Evolutionary conservation across 441 rosid species (phyloP), one percentile per base, ranked within the genome.

Genomic region (Bruguiera hainesii): DNA sequence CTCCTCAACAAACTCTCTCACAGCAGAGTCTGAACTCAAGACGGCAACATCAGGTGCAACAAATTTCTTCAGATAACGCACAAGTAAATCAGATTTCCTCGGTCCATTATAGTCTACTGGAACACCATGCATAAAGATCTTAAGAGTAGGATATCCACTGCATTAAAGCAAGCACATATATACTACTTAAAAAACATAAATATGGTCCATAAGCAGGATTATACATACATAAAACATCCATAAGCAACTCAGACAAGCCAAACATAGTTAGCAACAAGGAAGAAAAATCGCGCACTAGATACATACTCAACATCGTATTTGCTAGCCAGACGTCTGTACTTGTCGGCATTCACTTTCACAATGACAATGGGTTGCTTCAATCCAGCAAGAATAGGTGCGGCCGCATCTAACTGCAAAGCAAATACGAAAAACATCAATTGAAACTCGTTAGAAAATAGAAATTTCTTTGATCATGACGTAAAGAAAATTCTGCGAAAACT

Each of bases 81-180:
- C 90, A 26, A 93, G 96, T 60, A 84, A 76, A 35, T 87, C 96
- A 6, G 98, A 84, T 81, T 91, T 84, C 73, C 98, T 87, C 0
- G 98, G 96, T 57, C 97, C 97, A 56, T 87, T 68, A 66, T 94
- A 91, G 48, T 89, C 97, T 56, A 80, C 81, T 26, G 93, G 85
- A 63, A 88, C 85, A 21, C 98, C 97, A 71, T 91, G 93, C 70
- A 77, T 81, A 79, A 85, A 91, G 55, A 94, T 78, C 82, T 83
- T 89, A 68, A 94, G 92, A 15, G 85, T 86, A 6, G 98, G 97
- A 61, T 72, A 94, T 48, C 85, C 98, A 72, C 97, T 94, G 78
- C 76, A 80, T 37, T 61, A 63, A 68, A 50, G 67, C 20, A 35
- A 51, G 23, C 33, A 19, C 25, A 55, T 21, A 20, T 63, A 58